phyloP scores from a whole-genome alignment of 805 yeast genomes.

The Lipomyces lipofer region DNA sequence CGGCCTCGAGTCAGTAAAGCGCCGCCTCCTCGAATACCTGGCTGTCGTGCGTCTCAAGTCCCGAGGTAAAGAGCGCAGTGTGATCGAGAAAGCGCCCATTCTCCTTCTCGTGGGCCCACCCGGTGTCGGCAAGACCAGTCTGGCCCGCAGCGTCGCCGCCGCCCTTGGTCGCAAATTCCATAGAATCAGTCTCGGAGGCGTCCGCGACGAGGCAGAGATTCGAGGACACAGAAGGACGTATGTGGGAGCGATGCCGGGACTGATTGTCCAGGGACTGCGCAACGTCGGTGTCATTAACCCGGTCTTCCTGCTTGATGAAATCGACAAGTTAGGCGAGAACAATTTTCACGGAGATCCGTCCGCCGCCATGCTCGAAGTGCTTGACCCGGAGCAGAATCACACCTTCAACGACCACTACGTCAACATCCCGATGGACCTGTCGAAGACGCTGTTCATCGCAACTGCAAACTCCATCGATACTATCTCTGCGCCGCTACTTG shows the following conservation, averaged over 20 bases:
- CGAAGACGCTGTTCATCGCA: constrained; percentile 78
- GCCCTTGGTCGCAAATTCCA: constrained; percentile 75
- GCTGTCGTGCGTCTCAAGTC: constrained; percentile 67
- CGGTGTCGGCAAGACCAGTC: constrained; percentile 88
- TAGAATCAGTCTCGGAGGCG: constrained; percentile 81
- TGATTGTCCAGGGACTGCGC: constrained; percentile 71
- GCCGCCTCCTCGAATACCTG: constrained; percentile 72
- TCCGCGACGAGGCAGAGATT: constrained; percentile 84
- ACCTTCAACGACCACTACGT: constrained; percentile 78
- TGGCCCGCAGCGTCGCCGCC: constrained; percentile 77
- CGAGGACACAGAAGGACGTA: constrained; percentile 90
- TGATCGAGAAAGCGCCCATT: constrained; percentile 58
- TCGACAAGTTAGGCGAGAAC: constrained; percentile 73
- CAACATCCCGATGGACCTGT: constrained; percentile 81
- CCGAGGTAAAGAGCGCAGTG: constrained; percentile 20
- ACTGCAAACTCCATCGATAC: constrained; percentile 78
- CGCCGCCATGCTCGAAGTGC: constrained; percentile 82
- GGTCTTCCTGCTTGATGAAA: constrained; percentile 78
- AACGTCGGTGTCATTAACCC: constrained; percentile 80
- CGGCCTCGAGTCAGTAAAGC: constrained; percentile 73
- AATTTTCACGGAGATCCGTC: constrained; percentile 79
- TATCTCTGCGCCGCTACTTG: constrained; percentile 74
- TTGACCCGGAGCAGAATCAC: constrained; percentile 86
- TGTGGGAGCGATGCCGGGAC: constrained; percentile 91
- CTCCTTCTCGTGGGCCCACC: constrained; percentile 87